Evolutionary conservation across 768 basidiomycete genomes (phyloP), one percentile per base, ranked within the genome.

Genomic region (Russula compacta): DNA sequence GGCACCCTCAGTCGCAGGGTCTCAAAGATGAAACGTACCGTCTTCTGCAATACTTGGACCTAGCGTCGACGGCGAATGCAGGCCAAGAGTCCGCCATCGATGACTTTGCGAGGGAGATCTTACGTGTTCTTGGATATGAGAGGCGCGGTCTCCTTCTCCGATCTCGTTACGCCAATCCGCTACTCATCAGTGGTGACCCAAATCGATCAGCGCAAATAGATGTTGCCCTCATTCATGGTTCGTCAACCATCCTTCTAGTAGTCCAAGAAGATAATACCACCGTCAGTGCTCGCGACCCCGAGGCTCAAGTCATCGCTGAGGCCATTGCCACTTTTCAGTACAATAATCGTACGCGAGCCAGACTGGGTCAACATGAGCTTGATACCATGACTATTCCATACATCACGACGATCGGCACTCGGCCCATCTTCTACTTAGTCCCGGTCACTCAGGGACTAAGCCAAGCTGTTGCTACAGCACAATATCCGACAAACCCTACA

Each of bases 241-340:
- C 39, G 19, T 32, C 52, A 9, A 47, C 24, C 24, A 19, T 53
- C 35, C 21, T 59, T 38, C 52, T 59, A 1, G 47, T 60, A 10
- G 36, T 60, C 12, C 43, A 32, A 24, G 43, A 19, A 8, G 59
- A 59, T 19, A 53, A 59, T 15, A 10, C 12, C 9, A 14, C 38
- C 2, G 2, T 51, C 40, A 35, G 35, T 32, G 0, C 14, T 46
- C 21, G 9, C n/a, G 54, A 49, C 21, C 60, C 60, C 6, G 60
- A 56, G 33, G 10, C 60, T 2, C 48, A 53, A 52, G 49, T 62
- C 11, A 58, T 62, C 46, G 50, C 36, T 10, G 56, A 32, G 29
- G 56, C 50, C 42, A 38, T 63, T 9, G 44, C 57, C 0, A 38
- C 51, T 10, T 59, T 48, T 32, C 21, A 52, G 29, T 19, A 2